Evolutionary conservation across 345 rosid species (phyloP).

Genomic region (Cochlearia excelsa): DNA sequence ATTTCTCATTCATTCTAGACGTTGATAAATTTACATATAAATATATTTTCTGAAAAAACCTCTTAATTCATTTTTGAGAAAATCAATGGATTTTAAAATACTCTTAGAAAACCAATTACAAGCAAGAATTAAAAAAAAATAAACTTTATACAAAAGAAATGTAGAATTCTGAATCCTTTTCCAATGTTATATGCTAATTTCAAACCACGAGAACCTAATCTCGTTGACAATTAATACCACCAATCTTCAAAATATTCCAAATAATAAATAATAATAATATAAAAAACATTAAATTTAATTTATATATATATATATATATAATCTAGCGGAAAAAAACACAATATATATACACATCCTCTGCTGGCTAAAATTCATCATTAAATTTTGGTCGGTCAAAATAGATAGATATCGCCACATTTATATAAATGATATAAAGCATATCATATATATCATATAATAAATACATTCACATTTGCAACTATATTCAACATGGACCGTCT

Average conservation of each 20-base stretch:
- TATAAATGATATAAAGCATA: constrained; percentile 9
- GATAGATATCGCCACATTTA: constrained; percentile 17
- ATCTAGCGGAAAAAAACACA: constrained; percentile 22
- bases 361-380: constrained; percentile 29
- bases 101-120: too few relatives aligned
- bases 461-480: constrained; percentile 20
- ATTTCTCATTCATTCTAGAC: too few relatives aligned
- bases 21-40: too few relatives aligned
- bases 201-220: constrained; percentile 38
- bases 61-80: too few relatives aligned
- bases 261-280: constrained; percentile 10
- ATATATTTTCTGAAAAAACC: too few relatives aligned
- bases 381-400: constrained; percentile 33
- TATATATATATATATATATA: background rate
- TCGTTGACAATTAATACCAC: constrained; percentile 30
- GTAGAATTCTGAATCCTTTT: constrained; percentile 14
- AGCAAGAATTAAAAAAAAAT: background rate
- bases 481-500: constrained; percentile 43
- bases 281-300: background rate
- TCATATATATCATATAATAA: constrained; percentile 10
- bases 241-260: background rate
- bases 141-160: constrained; percentile 7
- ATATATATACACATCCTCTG: constrained; percentile 23
- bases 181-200: constrained; percentile 8
- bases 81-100: too few relatives aligned